Evolutionary conservation across 2,329 filamentous ascomycete species (phyloP).

Genomic region (Neofusicoccum umdonicola): DNA sequence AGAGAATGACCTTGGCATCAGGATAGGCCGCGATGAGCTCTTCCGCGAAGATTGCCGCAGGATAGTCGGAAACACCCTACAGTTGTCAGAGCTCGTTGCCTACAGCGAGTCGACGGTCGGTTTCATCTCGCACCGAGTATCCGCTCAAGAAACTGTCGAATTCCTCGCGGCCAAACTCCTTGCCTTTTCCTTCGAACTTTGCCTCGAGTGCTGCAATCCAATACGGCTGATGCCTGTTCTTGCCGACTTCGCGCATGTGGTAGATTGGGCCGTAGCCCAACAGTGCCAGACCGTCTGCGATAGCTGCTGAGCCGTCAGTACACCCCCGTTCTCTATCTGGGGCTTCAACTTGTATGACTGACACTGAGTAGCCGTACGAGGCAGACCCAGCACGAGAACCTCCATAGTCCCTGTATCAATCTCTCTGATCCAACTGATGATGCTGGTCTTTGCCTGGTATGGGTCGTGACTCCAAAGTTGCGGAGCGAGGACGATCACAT

Average conservation of each 20-base stretch:
- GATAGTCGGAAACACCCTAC: constrained; percentile 20
- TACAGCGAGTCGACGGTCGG: too few species aligned
- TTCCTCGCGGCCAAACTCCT: constrained; percentile 28
- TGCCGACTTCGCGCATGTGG: neutral
- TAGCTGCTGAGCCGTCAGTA: neutral
- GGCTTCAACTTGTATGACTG: neutral
- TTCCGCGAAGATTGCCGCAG: constrained; percentile 20
- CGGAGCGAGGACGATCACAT: neutral
- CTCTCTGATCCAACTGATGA: neutral
- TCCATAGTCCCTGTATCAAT: constrained; percentile 23
- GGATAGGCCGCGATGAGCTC: constrained; percentile 23
- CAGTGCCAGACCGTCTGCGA: constrained; percentile 25
- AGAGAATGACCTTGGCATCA: constrained; percentile 23
- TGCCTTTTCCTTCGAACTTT: constrained; percentile 29
- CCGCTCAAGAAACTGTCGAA: constrained; percentile 36
- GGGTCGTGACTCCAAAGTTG: too few species aligned
- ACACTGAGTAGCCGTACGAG: constrained; percentile 32
- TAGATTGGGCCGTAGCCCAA: constrained; percentile 25
- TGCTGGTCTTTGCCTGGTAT: too few species aligned
- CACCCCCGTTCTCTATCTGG: too few species aligned
- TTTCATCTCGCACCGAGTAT: constrained; percentile 12
- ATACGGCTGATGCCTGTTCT: neutral
- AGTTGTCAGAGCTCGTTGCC: neutral
- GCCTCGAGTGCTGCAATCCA: constrained; percentile 20
- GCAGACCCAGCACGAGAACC: constrained; percentile 35